Evolutionary conservation across 2,329 filamentous ascomycete genomes (phyloP).

Genomic region (Akanthomyces lecanii): DNA sequence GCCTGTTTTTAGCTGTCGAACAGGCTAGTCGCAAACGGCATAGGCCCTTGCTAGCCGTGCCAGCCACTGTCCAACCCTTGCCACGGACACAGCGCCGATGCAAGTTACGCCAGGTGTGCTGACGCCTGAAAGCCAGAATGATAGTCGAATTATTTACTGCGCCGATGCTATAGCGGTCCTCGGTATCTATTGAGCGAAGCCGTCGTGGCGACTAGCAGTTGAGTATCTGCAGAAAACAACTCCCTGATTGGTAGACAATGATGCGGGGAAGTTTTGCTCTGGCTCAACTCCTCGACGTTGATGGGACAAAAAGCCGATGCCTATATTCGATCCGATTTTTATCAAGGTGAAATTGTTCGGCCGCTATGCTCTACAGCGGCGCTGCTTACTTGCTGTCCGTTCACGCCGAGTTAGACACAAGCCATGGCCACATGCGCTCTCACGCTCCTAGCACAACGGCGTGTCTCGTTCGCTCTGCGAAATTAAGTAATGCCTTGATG

Average conservation of each 20-base stretch:
- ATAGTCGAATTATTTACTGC: too few species aligned
- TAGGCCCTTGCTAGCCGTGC: not conserved
- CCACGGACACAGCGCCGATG: not conserved
- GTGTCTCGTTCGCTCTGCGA: not conserved
- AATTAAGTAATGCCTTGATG: not conserved
- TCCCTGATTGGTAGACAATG: not conserved
- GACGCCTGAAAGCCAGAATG: not conserved
- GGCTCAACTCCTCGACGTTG: not conserved
- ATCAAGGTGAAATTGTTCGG: not conserved
- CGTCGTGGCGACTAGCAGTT: not conserved
- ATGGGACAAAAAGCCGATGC: not conserved
- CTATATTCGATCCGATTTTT: not conserved
- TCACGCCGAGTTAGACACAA: too few species aligned
- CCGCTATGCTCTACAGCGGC: too few species aligned
- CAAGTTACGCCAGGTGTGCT: not conserved
- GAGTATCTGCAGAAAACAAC: not conserved
- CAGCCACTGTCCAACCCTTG: not conserved
- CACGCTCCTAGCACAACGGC: not conserved
- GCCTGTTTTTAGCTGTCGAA: not conserved
- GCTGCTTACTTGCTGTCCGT: too few species aligned
- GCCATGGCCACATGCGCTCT: not conserved
- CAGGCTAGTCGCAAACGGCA: slow-evolving; percentile 3
- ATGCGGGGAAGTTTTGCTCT: not conserved
- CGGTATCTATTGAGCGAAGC: not conserved
- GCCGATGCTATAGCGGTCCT: not conserved